phyloP scores from a whole-genome alignment of 306 rosid species.

The Quercus glauca region DNA sequence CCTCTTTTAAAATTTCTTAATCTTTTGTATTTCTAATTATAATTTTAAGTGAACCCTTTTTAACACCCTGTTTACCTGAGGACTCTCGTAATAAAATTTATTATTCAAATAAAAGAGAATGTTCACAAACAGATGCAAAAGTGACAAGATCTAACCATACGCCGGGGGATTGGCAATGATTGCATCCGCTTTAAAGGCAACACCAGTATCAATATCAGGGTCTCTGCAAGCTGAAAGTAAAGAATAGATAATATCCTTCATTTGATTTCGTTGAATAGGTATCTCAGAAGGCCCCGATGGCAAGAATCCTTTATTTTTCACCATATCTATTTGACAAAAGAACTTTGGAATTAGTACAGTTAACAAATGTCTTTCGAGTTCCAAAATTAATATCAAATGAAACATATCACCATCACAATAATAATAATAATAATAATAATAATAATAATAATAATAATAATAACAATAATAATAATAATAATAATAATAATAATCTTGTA shows the following conservation, averaged over 20 bases:
- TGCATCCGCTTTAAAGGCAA: slow-evolving; percentile 83
- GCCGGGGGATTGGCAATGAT: slow-evolving; percentile 99
- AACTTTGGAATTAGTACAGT: background rate
- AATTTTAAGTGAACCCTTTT: background rate
- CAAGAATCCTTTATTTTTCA: slow-evolving; percentile 95
- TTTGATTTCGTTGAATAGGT: slow-evolving; percentile 86
- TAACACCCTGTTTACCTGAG: background rate
- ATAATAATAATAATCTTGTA: background rate
- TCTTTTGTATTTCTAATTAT: background rate
- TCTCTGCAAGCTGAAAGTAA: slow-evolving; percentile 90
- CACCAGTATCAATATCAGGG: slow-evolving; percentile 77
- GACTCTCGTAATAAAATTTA: background rate
- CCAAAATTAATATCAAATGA: slow-evolving; percentile 5
- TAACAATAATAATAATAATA: background rate
- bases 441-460: background rate
- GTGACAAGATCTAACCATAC: slow-evolving; percentile 60
- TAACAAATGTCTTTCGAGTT: background rate
- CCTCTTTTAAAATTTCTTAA: background rate
- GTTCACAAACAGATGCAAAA: slow-evolving; percentile 4
- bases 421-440: background rate
- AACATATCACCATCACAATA: background rate
- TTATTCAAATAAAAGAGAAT: background rate
- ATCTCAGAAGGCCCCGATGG: slow-evolving; percentile 99
- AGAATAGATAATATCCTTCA: slow-evolving; percentile 85
- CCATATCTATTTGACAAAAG: slow-evolving; percentile 73